These are phyloP conservation scores for Aethionema arabicum DNA, from an alignment of 345 rosid species.

Conservation along the genomic window DNA sequence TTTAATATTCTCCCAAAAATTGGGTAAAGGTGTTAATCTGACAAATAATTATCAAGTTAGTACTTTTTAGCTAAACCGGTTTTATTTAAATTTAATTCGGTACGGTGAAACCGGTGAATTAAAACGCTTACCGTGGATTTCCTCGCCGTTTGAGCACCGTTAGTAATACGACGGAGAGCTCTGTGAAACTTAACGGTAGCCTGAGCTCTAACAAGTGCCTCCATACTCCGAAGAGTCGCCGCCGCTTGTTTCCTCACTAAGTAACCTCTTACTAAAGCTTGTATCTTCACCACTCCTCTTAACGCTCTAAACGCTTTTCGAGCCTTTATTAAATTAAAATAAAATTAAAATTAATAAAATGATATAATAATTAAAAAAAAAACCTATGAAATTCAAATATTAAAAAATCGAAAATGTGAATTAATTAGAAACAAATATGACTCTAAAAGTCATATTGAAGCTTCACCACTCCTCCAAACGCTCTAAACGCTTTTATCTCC, in stretches of 20 bases:
- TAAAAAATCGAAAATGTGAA: too few species aligned
- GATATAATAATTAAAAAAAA: too few species aligned
- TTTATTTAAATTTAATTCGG: not conserved
- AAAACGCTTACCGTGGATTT: constrained; percentile 47
- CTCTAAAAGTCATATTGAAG: constrained; percentile 70
- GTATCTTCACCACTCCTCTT: constrained; percentile 73
- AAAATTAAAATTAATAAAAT: too few species aligned
- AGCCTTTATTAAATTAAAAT: too few species aligned
- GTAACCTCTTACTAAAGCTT: constrained; percentile 71
- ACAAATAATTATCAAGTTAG: not conserved
- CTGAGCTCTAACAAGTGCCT: constrained; percentile 78
- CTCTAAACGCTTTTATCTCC: too few species aligned
- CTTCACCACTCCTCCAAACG: constrained; percentile 30
- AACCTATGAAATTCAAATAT: too few species aligned
- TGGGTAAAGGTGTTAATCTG: not conserved
- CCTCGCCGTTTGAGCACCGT: constrained; percentile 39
- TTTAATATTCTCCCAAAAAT: too few species aligned
- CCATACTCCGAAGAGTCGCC: constrained; percentile 73
- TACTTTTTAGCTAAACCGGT: constrained; percentile 8
- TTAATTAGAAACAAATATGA: too few species aligned
- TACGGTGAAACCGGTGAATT: constrained; percentile 16
- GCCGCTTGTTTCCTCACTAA: constrained; percentile 70
- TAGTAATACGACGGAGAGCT: constrained; percentile 35
- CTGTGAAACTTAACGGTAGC: constrained; percentile 52
- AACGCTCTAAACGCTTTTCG: constrained; percentile 73